Evolutionary conservation across 2,329 filamentous ascomycete species (phyloP), one percentile per base, ranked within the genome.

Genomic region (Cadophora luteo-olivacea): DNA sequence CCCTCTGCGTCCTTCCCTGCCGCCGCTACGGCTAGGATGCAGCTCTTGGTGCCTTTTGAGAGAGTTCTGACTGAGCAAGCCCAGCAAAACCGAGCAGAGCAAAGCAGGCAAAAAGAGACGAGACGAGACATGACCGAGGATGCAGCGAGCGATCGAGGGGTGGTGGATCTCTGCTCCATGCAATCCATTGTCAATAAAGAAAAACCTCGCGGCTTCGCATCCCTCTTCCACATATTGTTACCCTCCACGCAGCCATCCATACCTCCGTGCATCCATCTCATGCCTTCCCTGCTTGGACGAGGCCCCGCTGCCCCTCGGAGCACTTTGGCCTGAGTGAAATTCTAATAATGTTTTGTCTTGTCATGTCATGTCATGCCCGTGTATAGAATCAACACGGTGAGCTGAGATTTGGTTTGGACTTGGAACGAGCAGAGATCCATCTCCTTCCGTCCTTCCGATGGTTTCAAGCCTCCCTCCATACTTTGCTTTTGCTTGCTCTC

Each of bases 51-150:
- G 38, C 24, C 57, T 29, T 48, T 48, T 45, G 36, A 61, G 36
- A 48, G 57, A 48, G 57, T 48, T 48, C 25, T 48, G 45, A n/a
- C 57, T n/a, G 33, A 61, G 54, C 54, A 38, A 38, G 54, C n/a
- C 54, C 32, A 32, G n/a, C 32, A 49, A 49, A 22, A 49, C 55
- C 22, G 36, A 38, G 54, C 54, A 57, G n/a, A 48, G 58, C 24
- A 61, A 16, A 48, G 36, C 38, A 45, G 58, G 41, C 41, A 61
- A 16, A 25, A 41, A 19, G 57, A 45, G 57, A 49, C 45, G 45
- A 49, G 45, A 22, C 45, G n/a, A 61, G 36, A 48, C 57, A 45
- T n/a, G 36, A 45, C 36, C 38, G 58, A 38, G 55, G 55, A 38
- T 38, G 55, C 36, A 25, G 33, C 36, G 32, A 25, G 33, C 36